Evolutionary conservation across 805 yeast genomes (phyloP), one percentile per base, ranked within the genome.

Genomic region (Suhomyces vadensis): DNA sequence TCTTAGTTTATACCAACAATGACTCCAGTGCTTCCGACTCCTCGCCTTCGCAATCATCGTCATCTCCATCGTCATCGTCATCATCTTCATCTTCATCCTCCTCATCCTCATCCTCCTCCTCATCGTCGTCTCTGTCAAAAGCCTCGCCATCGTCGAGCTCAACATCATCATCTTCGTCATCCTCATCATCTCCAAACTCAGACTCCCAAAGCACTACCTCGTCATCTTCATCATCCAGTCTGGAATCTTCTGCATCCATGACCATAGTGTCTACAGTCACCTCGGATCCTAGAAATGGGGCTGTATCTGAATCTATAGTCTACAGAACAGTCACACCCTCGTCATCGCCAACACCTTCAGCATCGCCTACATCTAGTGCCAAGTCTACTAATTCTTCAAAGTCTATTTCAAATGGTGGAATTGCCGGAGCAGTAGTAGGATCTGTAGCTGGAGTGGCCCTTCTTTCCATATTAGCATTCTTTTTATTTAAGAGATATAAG

Each of bases 361-460:
- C 40, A 16, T 35, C 38, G 25, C 19, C 44, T 7, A 21, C 42
- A 16, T 13, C 49, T 8, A 13, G 56, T 4, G 16, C 51, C 11
- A 27, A 35, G 17, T 13, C 41, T 1, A 35, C 55, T 6, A 29
- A 42, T 21, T 6, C 11, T 11, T 41, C 36, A 13, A 50, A 50
- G 39, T 48, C 58, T 8, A 45, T 69, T n/a, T 63, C 72, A 2
- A 63, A 64, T 2, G 75, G 75, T 9, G 66, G 64, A 20, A 70
- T 71, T 39, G 75, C 69, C 3, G 77, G 77, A 7, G 65, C 65
- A 1, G 74, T 68, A 2, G 64, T 71, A n/a, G 77, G 75, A 4
- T 54, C 68, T 5, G 53, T 70, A 4, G 72, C 63, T 0, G 77
- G 77, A 5, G 65, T 57, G 6, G 69, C 56, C 13, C 21, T 69